Evolutionary conservation across 139 green algal species (phyloP), one percentile per base, ranked within the genome.

Genomic region (Asterochloris sp.): DNA sequence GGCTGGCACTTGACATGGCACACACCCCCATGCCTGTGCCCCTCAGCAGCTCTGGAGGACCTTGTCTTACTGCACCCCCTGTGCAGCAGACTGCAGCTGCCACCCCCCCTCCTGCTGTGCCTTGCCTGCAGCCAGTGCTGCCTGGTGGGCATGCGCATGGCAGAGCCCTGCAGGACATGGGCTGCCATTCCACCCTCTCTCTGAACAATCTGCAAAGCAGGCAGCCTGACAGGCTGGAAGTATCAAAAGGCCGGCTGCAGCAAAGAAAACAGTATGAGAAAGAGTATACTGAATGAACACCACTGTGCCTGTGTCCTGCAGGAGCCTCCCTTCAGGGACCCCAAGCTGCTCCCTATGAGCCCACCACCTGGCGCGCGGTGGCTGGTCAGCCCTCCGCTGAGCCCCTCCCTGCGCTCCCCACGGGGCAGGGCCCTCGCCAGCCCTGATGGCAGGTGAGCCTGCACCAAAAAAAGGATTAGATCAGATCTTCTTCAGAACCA

Each of bases 281-380:
- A 69, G 15, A 69, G 64, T 24, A 69, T 69, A 24, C 64, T 69
- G 15, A 69, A 69, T 69, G 15, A 69, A 16, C 66, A 13, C 21
- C 10, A 8, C 66, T 71, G 8, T 10, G 8, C 66, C 66, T 71
- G 4, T 24, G 19, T 26, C 66, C 28, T 63, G n/a, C 88, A 94
- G 90, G 90, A 94, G 63, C 85, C 94, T 27, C 93, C 93, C 11
- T 95, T 96, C 85, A 88, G 90, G 78, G 85, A 90, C 27, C 76
- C 88, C 11, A 83, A 85, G 63, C 86, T 96, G 74, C 88, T 92
- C 24, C 86, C 92, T 10, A 84, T 95, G 15, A 92, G 87, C 83
- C 90, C 90, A 13, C 61, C 69, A 12, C 67, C 62, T 26, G 82
- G 66, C 66, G 64, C 17, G 24, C 15, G 62, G n/a, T 75, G 38